Conservation (phyloP, 352 stramenopile genomes). For the Pythium sp. region DNA sequence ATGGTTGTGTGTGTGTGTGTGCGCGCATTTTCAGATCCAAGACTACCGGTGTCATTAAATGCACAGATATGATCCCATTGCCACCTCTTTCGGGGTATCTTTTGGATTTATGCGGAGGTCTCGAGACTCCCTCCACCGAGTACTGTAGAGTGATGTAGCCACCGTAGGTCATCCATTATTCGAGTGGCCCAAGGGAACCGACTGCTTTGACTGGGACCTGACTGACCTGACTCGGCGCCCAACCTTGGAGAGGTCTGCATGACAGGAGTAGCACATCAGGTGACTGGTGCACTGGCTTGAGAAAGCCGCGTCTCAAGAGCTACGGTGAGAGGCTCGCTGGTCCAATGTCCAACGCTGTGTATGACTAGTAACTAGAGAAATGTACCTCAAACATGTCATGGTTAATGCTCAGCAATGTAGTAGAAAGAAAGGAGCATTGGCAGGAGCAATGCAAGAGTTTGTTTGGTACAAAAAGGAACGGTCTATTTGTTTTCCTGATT, state of each 20-base stretch:
- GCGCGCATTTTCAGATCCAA: background rate
- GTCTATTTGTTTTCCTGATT: background rate
- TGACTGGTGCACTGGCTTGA: background rate
- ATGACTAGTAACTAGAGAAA: background rate
- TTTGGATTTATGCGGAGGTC: too few species aligned
- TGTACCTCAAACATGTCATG: background rate
- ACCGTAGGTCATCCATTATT: background rate
- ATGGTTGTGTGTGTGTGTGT: background rate
- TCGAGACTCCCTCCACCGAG: background rate
- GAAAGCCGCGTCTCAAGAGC: background rate
- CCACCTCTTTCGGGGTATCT: too few species aligned
- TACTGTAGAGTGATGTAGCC: conserved; percentile 1
- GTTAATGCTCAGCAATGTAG: background rate
- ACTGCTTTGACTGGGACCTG: background rate
- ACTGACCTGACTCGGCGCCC: background rate
- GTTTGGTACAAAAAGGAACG: background rate
- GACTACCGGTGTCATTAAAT: background rate
- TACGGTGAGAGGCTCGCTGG: background rate
- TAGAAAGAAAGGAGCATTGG: background rate
- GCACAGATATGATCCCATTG: background rate
- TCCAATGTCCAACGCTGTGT: background rate
- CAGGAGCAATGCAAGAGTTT: background rate
- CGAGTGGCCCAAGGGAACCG: background rate
- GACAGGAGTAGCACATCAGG: background rate
- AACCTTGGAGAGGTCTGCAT: background rate